These are phyloP conservation scores for Lenzites betulinus DNA, from an alignment of 768 basidiomycete species.

Conservation along the genomic window DNA sequence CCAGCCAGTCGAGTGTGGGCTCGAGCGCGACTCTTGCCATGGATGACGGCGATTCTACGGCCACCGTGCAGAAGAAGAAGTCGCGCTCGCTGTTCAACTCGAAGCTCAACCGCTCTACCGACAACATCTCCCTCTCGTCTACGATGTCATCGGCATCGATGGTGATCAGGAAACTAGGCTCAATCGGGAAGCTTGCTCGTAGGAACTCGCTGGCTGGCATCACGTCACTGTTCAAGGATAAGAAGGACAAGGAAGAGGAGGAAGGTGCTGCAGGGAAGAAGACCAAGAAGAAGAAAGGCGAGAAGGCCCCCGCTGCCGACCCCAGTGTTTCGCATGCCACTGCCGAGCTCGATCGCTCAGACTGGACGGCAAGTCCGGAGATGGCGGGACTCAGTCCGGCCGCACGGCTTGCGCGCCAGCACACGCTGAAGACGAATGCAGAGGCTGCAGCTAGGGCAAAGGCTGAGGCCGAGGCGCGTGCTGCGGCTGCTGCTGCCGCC, in stretches of 20 bases:
- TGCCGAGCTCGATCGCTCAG: conserved; percentile 78
- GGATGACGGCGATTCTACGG: conserved; percentile 34
- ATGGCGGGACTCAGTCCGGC: conserved; percentile 86
- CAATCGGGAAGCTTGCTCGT: conserved; percentile 85
- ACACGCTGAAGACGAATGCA: conserved; percentile 87
- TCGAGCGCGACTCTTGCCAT: conserved; percentile 32
- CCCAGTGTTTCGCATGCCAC: conserved; percentile 81
- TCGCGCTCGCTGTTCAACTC: conserved; percentile 85
- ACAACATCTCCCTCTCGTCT: conserved; percentile 93
- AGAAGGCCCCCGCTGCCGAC: conserved; percentile 65
- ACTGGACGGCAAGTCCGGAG: conserved; percentile 59
- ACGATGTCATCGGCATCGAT: conserved; percentile 94
- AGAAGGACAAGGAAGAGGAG: conserved; percentile 50
- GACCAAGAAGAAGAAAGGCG: conserved; percentile 50
- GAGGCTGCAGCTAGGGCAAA: conserved; percentile 71
- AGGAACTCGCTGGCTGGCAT: conserved; percentile 90
- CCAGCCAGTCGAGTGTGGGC: conserved; percentile 31
- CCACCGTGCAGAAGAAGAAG: conserved; percentile 61
- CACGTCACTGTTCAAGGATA: conserved; percentile 93
- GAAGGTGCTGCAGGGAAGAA: conserved; percentile 49
- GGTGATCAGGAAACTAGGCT: conserved; percentile 94
- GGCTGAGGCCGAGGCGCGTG: conserved; percentile 55
- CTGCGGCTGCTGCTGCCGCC: conserved; percentile 41
- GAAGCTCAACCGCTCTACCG: conserved; percentile 83
- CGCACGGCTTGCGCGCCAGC: conserved; percentile 85